Conservation (phyloP, 306 rosid genomes). For the Castanea crenata region DNA sequence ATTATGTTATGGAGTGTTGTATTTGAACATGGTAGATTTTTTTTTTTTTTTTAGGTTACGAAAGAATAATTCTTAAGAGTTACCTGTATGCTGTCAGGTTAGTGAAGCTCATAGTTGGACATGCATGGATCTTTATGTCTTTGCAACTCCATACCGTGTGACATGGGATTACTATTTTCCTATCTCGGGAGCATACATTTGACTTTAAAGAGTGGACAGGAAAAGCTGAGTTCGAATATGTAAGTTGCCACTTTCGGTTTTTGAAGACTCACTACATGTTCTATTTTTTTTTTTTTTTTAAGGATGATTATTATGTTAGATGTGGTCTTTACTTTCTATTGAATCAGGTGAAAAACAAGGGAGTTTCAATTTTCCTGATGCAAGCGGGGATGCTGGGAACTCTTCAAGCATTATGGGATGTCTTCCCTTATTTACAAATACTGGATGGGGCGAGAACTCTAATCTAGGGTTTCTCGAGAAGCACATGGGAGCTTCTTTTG, state of each 20-base stretch:
- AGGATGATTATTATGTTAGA: conserved; percentile 7
- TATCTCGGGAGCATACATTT: conserved; percentile 89
- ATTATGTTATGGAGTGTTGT: neutral
- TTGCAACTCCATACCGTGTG: conserved; percentile 92
- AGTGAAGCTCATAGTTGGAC: conserved; percentile 89
- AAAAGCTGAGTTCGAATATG: conserved; percentile 82
- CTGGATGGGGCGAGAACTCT: conserved; percentile 91
- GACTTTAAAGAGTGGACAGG: conserved; percentile 81
- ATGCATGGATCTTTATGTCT: conserved; percentile 85
- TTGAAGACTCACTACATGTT: neutral
- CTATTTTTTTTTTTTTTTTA: conserved; percentile 7
- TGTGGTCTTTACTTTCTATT: conserved; percentile 23
- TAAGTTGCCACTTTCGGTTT: conserved; percentile 45
- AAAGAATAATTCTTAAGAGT: neutral
- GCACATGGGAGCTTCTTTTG: conserved; percentile 85
- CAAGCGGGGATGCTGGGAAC: conserved; percentile 93
- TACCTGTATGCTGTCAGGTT: conserved; percentile 49
- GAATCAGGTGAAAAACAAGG: conserved; percentile 71
- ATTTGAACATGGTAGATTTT: neutral
- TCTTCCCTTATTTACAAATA: conserved; percentile 75
- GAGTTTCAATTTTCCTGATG: conserved; percentile 91
- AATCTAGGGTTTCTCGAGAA: conserved; percentile 72
- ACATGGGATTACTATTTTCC: conserved; percentile 95
- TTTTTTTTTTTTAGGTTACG: neutral
- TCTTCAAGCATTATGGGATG: conserved; percentile 77